These are phyloP conservation scores for Carpinus viminea DNA, from an alignment of 306 rosid genomes.

Conservation along the genomic window DNA sequence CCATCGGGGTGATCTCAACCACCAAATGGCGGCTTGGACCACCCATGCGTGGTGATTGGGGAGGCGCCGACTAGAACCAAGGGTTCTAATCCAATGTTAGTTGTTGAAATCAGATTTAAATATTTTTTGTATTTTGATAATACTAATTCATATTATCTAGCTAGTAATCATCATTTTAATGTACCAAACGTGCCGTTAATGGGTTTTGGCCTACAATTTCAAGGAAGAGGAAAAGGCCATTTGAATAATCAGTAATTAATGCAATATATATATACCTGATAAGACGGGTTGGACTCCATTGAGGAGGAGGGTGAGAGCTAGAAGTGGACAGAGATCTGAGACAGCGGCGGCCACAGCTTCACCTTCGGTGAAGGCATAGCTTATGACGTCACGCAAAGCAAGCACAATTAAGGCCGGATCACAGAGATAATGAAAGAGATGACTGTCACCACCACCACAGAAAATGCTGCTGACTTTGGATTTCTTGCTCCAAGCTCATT, in stretches of 20 bases:
- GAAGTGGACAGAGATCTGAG: conserved; percentile 76
- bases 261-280: conserved; percentile 57
- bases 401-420: conserved; percentile 45
- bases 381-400: conserved; percentile 47
- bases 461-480: conserved; percentile 74
- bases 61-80: too few relatives aligned
- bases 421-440: conserved; percentile 60
- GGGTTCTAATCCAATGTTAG: too few relatives aligned
- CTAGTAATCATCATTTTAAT: too few relatives aligned
- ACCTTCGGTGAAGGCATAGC: conserved; percentile 75
- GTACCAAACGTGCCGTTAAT: too few relatives aligned
- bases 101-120: too few relatives aligned
- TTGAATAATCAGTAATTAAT: not conserved
- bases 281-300: conserved; percentile 85
- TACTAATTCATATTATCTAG: too few relatives aligned
- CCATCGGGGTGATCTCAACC: too few relatives aligned
- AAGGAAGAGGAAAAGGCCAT: too few relatives aligned
- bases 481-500: conserved; percentile 76
- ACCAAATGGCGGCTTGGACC: too few relatives aligned
- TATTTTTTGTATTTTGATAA: too few relatives aligned
- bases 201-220: too few relatives aligned
- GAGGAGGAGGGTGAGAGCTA: conserved; percentile 60
- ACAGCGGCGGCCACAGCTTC: conserved; percentile 80
- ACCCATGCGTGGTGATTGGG: too few relatives aligned
- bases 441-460: conserved; percentile 52